Conservation (phyloP, 331 rosid species). For the Erythrophleum ivorense region DNA sequence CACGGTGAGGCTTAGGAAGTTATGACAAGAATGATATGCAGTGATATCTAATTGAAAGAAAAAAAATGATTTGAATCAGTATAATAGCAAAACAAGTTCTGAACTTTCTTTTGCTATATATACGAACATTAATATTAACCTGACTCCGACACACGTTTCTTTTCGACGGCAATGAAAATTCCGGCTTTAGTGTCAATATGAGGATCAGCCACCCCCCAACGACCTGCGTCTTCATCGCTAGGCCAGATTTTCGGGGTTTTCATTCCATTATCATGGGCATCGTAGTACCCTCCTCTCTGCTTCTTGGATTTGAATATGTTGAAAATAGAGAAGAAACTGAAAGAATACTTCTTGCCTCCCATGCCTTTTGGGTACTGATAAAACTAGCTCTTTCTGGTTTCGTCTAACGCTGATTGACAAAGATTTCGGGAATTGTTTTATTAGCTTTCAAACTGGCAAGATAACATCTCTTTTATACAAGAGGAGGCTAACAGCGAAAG, state of each 20-base stretch:
- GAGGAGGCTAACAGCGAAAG: constrained; percentile 29
- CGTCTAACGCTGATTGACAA: neutral
- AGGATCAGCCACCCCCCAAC: constrained; percentile 60
- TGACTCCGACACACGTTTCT: constrained; percentile 34
- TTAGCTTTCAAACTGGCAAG: neutral
- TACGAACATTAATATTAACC: neutral
- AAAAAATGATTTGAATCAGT: neutral
- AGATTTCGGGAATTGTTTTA: neutral
- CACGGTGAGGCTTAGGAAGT: too few species aligned
- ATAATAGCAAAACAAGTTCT: neutral
- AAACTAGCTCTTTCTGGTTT: neutral
- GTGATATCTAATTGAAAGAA: neutral
- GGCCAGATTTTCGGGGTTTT: constrained; percentile 36
- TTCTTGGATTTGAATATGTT: constrained; percentile 46
- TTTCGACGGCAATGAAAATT: constrained; percentile 46
- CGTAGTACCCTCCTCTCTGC: constrained; percentile 17
- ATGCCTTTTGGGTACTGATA: neutral
- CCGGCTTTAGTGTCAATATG: constrained; percentile 51
- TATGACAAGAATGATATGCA: too few species aligned
- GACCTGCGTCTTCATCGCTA: constrained; percentile 51
- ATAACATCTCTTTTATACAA: constrained; percentile 39
- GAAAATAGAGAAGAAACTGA: constrained; percentile 37
- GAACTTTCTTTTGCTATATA: neutral
- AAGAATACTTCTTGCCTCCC: constrained; percentile 45
- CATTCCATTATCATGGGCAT: constrained; percentile 17